Evolutionary conservation across 2,329 filamentous ascomycete genomes (phyloP).

Genomic region (Ophiognomonia clavigignenti-juglandacearum): DNA sequence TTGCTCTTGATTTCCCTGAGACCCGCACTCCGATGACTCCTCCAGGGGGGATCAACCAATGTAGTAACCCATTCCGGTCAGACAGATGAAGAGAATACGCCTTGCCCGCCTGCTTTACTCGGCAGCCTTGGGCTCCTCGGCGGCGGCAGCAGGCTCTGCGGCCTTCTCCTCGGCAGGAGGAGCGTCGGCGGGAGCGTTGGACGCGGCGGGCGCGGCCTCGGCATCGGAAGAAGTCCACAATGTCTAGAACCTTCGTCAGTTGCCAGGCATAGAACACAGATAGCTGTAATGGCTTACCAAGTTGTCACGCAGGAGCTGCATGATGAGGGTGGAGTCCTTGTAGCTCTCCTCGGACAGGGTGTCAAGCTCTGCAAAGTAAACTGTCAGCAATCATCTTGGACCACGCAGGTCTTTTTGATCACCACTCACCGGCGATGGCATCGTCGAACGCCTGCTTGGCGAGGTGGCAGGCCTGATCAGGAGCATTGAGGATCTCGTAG

Average conservation of each 20-base stretch:
- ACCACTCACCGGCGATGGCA: slow-evolving; percentile 75
- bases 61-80: slow-evolving; percentile 35
- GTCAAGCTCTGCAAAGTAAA: slow-evolving; percentile 67
- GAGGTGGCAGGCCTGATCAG: slow-evolving; percentile 95
- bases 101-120: slow-evolving; percentile 52
- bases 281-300: slow-evolving; percentile 53
- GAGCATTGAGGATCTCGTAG: slow-evolving; percentile 99
- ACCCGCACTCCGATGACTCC: slow-evolving; percentile 59
- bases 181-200: slow-evolving; percentile 35
- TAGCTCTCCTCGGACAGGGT: slow-evolving; percentile 98
- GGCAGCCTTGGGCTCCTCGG: slow-evolving; percentile 65
- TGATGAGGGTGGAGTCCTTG: slow-evolving; percentile 98
- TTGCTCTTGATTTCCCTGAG: slow-evolving; percentile 43
- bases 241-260: slow-evolving; percentile 56
- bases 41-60: slow-evolving; percentile 39
- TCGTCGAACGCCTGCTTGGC: slow-evolving; percentile 96
- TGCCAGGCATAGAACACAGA: not conserved
- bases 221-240: slow-evolving; percentile 99
- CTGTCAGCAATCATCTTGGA: slow-evolving; percentile 7
- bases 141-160: slow-evolving; percentile 41
- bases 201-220: slow-evolving; percentile 64
- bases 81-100: slow-evolving; percentile 31
- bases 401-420: not conserved
- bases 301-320: slow-evolving; percentile 98
- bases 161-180: slow-evolving; percentile 49